Conservation (phyloP, 2,329 filamentous ascomycete species). For the Ciborinia camelliae region DNA sequence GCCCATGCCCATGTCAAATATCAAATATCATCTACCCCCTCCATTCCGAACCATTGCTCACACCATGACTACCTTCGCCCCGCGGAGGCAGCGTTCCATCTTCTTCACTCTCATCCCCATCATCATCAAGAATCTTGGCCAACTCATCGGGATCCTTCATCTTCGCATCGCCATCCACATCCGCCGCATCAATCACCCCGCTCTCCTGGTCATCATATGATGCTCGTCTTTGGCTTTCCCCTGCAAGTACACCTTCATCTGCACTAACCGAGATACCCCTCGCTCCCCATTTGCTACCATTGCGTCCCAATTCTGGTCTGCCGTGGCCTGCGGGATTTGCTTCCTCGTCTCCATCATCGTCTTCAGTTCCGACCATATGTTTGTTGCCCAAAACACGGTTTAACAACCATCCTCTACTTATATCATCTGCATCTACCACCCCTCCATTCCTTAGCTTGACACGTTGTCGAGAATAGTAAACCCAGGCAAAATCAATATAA, state of each 20-base stretch:
- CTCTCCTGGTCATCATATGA: conserved; percentile 43
- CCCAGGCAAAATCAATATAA: conserved; percentile 94
- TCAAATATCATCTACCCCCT: neutral
- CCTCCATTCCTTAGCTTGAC: conserved; percentile 89
- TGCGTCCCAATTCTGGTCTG: conserved; percentile 13
- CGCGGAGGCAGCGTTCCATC: neutral
- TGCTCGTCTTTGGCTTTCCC: conserved; percentile 44
- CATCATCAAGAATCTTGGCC: conserved; percentile 56
- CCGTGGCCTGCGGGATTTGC: conserved; percentile 23
- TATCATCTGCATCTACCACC: conserved; percentile 84
- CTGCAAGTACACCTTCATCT: conserved; percentile 56
- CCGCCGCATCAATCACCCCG: conserved; percentile 43
- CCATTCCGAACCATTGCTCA: conserved; percentile 17
- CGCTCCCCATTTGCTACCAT: conserved; percentile 50
- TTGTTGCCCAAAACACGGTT: conserved; percentile 69
- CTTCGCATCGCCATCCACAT: conserved; percentile 59
- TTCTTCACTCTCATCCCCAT: conserved; percentile 42
- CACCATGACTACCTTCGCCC: conserved; percentile 1
- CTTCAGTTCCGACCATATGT: conserved; percentile 49
- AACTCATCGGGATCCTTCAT: conserved; percentile 66
- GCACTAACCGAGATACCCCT: conserved; percentile 65
- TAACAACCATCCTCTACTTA: conserved; percentile 81
- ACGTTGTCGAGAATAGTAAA: conserved; percentile 89
- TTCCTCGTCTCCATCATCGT: conserved; percentile 33
- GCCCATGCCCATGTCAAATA: neutral